Evolutionary conservation across 2,329 filamentous ascomycete genomes (phyloP), one percentile per base, ranked within the genome.

Genomic region (Calonectria multiphialidica): DNA sequence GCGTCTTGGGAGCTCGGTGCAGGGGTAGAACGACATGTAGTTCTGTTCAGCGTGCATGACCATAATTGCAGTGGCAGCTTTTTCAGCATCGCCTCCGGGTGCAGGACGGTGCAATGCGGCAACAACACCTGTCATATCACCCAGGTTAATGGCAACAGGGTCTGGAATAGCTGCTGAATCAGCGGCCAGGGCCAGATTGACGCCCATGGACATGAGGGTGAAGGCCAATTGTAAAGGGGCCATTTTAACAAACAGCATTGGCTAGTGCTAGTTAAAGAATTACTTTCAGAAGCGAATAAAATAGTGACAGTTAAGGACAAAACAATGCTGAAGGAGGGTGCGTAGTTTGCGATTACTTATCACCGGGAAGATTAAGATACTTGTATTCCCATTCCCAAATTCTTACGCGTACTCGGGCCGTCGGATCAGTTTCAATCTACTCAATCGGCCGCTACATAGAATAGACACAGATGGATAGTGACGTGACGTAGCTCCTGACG

Each of bases 41-140:
- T 63, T 16, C 23, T 63, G 61, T 16, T 63, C 61, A 15, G 61
- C 61, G 15, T 63, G 61, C 61, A 63, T 63, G 3, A 63, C 61
- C 61, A 63, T 63, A n/a, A 63, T 63, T 10, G 42, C 42, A 15
- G 49, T 49, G 28, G 61, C 44, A 10, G 61, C 61, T 30, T 63
- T 63, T 25, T 49, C 28, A 23, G 61, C 61, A 63, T 63, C 61
- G 15, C 61, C 61, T 2, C 61, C 61, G 5, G 61, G 42, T 21
- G 42, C 61, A 23, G 61, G 61, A 35, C 61, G 61, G 12, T 63
- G 61, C 37, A 63, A 33, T 10, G 25, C 42, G 3, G 23, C 61
- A 10, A 63, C 15, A 6, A 63, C 61, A 25, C 61, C 61, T 9
- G 40, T 49, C 42, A 45, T 47, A 5, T 35, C 42, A 5, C 40